These are phyloP conservation scores for Pontederia crassipes DNA, from an alignment of 176 grass and related monocot genomes.

Conservation along the genomic window DNA sequence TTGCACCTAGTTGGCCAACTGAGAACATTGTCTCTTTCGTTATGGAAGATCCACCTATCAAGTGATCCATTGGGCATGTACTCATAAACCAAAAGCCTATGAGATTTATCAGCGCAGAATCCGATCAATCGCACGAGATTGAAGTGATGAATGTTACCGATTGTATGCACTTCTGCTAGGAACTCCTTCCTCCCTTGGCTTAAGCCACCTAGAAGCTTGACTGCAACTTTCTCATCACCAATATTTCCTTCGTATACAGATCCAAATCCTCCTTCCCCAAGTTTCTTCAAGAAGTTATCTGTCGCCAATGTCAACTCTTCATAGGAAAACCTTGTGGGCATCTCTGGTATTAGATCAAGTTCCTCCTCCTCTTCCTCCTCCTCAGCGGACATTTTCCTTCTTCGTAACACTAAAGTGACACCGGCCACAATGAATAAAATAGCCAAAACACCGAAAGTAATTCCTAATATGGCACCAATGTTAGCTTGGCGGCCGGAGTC, in stretches of 20 bases:
- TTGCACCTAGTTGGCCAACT: conserved; percentile 34
- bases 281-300: conserved; percentile 25
- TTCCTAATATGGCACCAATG: not conserved
- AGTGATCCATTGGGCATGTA: conserved; percentile 50
- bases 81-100: conserved; percentile 46
- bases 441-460: conserved; percentile 1
- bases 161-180: conserved; percentile 40
- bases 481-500: not conserved
- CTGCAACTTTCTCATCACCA: conserved; percentile 28
- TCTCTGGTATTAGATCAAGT: conserved; percentile 23
- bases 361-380: conserved; percentile 2
- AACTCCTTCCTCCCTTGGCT: conserved; percentile 32
- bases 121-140: conserved; percentile 44
- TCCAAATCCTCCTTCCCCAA: conserved; percentile 42
- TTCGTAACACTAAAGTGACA: conserved; percentile 9
- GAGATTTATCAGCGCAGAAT: conserved; percentile 35
- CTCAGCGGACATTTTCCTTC: not conserved
- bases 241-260: conserved; percentile 41
- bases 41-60: conserved; percentile 54
- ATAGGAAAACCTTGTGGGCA: conserved; percentile 38
- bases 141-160: conserved; percentile 44
- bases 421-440: conserved; percentile 2
- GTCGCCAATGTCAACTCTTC: conserved; percentile 33
- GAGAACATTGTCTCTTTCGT: conserved; percentile 12
- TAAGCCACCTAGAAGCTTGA: conserved; percentile 38